Conservation (phyloP, 139 green algal genomes). For the Coelastrella sp. region DNA sequence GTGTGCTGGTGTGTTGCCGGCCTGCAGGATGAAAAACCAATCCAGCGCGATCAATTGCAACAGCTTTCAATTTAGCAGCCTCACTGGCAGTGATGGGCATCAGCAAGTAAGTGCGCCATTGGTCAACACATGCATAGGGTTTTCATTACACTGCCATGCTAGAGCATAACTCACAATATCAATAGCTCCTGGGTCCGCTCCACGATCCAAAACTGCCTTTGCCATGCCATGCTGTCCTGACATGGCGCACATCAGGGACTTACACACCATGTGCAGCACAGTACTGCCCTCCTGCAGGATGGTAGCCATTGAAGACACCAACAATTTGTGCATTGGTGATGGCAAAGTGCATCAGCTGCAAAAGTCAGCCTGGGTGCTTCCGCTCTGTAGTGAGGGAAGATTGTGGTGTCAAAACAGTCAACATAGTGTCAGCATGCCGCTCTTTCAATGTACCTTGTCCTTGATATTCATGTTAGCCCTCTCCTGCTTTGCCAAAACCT, state of each 20-base stretch:
- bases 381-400: too few relatives aligned
- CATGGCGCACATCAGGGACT: conserved; percentile 37
- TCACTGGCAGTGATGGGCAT: too few relatives aligned
- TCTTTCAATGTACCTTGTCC: conserved; percentile 17
- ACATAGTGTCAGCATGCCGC: too few relatives aligned
- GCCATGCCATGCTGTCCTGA: neutral
- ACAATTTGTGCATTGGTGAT: neutral
- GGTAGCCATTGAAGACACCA: neutral
- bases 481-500: neutral
- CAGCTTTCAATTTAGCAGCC: too few relatives aligned
- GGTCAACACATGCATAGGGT: neutral
- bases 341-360: neutral
- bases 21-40: neutral
- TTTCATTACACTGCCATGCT: neutral
- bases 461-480: neutral
- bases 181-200: neutral
- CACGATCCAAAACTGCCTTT: neutral
- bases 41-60: neutral
- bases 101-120: neutral
- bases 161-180: neutral
- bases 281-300: conserved; percentile 38
- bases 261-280: conserved; percentile 40
- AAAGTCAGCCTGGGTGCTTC: neutral
- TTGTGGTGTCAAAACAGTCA: too few relatives aligned
- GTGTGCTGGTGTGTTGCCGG: conserved; percentile 4